phyloP scores from a whole-genome alignment of 2,329 filamentous ascomycete genomes.

The Pseudophaeomoniella oleicola region DNA sequence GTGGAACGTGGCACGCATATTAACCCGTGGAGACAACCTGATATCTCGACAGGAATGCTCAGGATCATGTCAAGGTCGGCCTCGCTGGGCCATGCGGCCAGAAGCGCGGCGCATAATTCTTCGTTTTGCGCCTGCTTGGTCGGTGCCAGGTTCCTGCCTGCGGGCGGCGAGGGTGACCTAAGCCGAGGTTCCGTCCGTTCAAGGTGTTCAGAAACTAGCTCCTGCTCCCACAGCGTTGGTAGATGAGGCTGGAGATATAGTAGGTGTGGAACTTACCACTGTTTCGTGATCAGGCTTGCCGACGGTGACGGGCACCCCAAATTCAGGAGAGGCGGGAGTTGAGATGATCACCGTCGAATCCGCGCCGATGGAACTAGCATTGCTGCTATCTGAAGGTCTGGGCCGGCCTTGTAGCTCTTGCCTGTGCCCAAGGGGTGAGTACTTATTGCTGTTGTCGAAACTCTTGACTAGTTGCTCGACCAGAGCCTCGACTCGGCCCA shows the following conservation, averaged over 20 bases:
- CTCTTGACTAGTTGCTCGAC: constrained; percentile 32
- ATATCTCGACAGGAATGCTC: constrained; percentile 15
- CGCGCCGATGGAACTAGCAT: neutral
- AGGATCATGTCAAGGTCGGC: constrained; percentile 24
- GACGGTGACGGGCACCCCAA: neutral
- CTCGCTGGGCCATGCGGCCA: constrained; percentile 23
- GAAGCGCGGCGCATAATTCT: constrained; percentile 17
- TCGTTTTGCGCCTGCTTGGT: constrained; percentile 6
- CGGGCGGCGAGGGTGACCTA: neutral
- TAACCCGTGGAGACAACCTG: constrained; percentile 21
- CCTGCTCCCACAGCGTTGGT: no score
- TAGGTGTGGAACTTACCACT: neutral
- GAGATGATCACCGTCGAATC: neutral
- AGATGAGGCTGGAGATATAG: neutral
- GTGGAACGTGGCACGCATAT: constrained; percentile 19
- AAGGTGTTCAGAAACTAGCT: no score
- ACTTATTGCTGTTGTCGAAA: constrained; percentile 13
- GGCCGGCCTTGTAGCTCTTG: neutral
- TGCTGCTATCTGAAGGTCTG: neutral
- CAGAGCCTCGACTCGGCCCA: constrained; percentile 32
- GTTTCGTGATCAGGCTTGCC: neutral
- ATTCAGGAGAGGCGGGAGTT: neutral
- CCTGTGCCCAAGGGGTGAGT: neutral
- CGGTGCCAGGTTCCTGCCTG: neutral
- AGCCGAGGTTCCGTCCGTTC: neutral